Evolutionary conservation across 768 basidiomycete species (phyloP).

Genomic region (Tricholoma hemisulphureum): DNA sequence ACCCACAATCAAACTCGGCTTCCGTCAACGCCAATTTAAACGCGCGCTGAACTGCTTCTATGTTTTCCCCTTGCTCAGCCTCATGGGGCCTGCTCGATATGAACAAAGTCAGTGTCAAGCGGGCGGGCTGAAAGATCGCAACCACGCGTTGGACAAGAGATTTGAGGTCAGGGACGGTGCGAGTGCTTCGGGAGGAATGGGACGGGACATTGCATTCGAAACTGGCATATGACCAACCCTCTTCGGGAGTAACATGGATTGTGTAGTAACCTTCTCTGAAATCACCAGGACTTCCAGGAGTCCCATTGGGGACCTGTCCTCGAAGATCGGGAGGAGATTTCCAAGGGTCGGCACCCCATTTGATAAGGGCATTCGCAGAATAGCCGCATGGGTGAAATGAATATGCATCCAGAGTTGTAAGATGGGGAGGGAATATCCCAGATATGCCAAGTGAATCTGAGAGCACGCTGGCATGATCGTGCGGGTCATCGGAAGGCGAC

Average conservation of each 20-base stretch:
- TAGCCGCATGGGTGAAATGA: conserved; percentile 96
- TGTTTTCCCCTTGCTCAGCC: conserved; percentile 44
- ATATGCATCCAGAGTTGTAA: conserved; percentile 88
- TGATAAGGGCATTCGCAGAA: conserved; percentile 86
- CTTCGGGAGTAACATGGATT: conserved; percentile 97
- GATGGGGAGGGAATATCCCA: conserved; percentile 72
- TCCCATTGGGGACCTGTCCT: conserved; percentile 11
- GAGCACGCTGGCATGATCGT: conserved; percentile 54
- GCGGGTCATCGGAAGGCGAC: conserved; percentile 30
- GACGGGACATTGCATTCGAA: conserved; percentile 97
- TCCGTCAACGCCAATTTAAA: conserved; percentile 65
- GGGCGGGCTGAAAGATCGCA: conserved; percentile 86
- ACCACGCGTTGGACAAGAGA: conserved; percentile 87
- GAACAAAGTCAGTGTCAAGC: conserved; percentile 86
- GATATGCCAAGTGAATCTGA: conserved; percentile 77
- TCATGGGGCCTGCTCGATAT: conserved; percentile 68
- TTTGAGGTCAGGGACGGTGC: conserved; percentile 66
- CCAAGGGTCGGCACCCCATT: conserved; percentile 46
- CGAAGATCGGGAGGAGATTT: background rate
- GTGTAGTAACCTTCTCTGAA: conserved; percentile 91
- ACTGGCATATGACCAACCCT: conserved; percentile 97
- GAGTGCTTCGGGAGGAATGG: conserved; percentile 23
- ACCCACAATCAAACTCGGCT: conserved; percentile 5
- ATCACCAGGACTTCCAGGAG: conserved; percentile 7
- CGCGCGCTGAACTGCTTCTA: conserved; percentile 72